phyloP scores from a whole-genome alignment of 495 filamentous ascomycete species.

The Evernia prunastri region DNA sequence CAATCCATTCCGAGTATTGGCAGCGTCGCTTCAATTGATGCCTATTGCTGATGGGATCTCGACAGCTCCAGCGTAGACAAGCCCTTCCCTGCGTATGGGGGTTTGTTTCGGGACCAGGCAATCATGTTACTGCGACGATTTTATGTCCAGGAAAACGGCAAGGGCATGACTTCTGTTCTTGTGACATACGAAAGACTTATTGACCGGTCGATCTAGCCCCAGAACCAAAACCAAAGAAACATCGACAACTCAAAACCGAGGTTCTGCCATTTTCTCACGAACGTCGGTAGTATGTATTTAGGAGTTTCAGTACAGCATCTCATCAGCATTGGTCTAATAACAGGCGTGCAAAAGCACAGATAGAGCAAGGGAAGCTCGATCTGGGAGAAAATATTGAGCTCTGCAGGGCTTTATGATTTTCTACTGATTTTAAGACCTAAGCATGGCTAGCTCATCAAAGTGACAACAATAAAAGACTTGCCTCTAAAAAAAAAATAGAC shows the following conservation, averaged over 20 bases:
- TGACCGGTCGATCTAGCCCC: conserved; percentile 40
- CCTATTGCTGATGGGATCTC: conserved; percentile 12
- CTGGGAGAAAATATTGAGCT: not conserved
- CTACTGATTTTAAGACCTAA: not conserved
- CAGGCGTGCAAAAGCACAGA: not conserved
- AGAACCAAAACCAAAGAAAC: conserved; percentile 52
- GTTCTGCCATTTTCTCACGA: conserved; percentile 19
- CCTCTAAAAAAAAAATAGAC: not conserved
- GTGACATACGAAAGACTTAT: conserved; percentile 3
- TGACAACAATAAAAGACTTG: not conserved
- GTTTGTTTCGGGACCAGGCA: conserved; percentile 77
- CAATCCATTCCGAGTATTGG: conserved; percentile 67
- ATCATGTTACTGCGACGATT: conserved; percentile 87
- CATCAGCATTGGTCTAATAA: not conserved
- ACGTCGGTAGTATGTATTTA: not conserved
- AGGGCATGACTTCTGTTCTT: conserved; percentile 46
- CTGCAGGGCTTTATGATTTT: not conserved
- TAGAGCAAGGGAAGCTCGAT: not conserved
- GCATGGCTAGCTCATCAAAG: not conserved
- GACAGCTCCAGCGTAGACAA: conserved; percentile 55
- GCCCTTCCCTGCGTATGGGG: conserved; percentile 70
- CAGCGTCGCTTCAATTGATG: not conserved
- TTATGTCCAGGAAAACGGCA: conserved; percentile 93
- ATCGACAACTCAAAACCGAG: conserved; percentile 44
- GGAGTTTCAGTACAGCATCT: not conserved